Base-by-base conservation (phyloP, 192 early-diverging fungal species). In the Rhizophagus clarus region DNA sequence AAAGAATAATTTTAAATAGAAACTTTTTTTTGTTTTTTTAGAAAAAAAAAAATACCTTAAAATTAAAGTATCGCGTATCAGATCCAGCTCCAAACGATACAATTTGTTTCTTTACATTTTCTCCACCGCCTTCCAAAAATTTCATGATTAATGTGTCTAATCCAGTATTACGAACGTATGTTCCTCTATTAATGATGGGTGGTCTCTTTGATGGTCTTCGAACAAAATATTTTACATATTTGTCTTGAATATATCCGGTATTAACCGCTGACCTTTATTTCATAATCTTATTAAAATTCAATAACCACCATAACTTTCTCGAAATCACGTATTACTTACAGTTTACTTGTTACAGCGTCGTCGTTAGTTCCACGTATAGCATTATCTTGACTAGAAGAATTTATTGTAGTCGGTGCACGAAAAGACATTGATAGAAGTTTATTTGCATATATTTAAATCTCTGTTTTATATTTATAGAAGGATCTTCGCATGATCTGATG, bases 121-220 rank as follows among this genome's bases (percentile, higher is more conserved):
- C 63, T 51, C 34, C 61, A 9, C 40, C 71, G 47, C 70, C 68
- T 34, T 66, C 79, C 37, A 94, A 81, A 77, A 97, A 99, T 40
- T 88, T 85, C 12, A 81, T 81, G 2, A 96, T 85, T 2, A 95
- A 72, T 17, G 79, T 72, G 67, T 97, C 92, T 22, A 99, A 76
- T 1, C 92, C 90, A 11, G 77, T 61, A 76, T 91, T 91, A 12
- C 97, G 90, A 8, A 94, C 83, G 81, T 93, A 97, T 1, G 96
- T 93, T 4, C 95, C 96, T 86, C 97, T 87, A 84, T 99, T 99
- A 72, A 99, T 98, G 67, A 99, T 86, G 24, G 97, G 98, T 17
- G 95, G 90, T 17, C 96, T 87, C 31, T 93, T 84, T 8, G 88
- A 85, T n/a, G 94, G 87, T 4, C 89, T 88, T 47, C 88, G 88